These are phyloP conservation scores for Xylaria sp. DNA, from an alignment of 2,329 filamentous ascomycete species.

Conservation along the genomic window DNA sequence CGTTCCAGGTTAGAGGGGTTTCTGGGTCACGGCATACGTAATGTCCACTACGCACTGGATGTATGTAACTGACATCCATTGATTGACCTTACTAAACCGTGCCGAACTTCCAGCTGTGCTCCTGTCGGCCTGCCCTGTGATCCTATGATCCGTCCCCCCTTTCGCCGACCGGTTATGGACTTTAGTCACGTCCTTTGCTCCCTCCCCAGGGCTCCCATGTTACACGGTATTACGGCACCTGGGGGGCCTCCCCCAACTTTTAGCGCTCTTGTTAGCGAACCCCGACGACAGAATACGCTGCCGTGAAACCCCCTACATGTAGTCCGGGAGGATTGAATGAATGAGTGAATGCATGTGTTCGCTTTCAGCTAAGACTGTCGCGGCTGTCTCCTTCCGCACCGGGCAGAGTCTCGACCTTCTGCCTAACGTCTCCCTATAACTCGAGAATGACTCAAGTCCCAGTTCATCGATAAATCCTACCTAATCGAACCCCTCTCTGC, in stretches of 20 bases:
- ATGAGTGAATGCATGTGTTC: background rate
- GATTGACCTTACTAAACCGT: background rate
- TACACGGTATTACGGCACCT: background rate
- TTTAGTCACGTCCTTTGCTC: background rate
- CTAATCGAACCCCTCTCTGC: background rate
- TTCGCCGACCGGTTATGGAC: constrained; percentile 1
- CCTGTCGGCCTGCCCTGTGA: constrained; percentile 3
- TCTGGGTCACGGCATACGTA: too few species aligned
- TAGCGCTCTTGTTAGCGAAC: background rate
- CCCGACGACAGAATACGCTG: background rate
- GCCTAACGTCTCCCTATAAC: too few species aligned
- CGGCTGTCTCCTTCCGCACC: background rate
- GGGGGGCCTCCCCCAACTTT: background rate
- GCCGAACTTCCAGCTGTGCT: constrained; percentile 20
- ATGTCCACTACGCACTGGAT: background rate
- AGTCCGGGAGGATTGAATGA: background rate
- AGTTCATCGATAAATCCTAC: too few species aligned
- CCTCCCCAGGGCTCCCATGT: too few species aligned
- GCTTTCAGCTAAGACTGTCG: constrained; percentile 22
- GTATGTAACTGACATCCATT: background rate
- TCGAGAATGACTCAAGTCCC: too few species aligned
- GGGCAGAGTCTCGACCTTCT: background rate
- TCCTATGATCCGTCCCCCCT: constrained; percentile 14
- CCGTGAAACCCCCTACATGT: background rate
- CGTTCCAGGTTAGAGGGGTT: too few species aligned